Evolutionary conservation across 495 filamentous ascomycete genomes (phyloP).

Genomic region (Tetracladium setigerum): DNA sequence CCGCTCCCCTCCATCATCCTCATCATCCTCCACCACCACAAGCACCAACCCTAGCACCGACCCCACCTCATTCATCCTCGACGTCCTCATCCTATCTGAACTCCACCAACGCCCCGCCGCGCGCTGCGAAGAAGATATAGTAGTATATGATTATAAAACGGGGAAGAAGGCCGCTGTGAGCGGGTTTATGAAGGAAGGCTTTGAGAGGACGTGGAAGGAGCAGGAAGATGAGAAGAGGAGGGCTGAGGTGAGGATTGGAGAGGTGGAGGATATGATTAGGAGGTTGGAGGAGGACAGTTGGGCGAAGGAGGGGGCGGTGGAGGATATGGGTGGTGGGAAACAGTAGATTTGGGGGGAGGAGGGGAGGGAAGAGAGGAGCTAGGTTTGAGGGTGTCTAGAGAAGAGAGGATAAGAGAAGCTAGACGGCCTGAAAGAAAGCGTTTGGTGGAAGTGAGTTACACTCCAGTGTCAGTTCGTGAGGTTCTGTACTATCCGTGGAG

Average conservation of each 20-base stretch:
- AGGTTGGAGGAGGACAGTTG: constrained; percentile 66
- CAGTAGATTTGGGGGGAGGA: neutral
- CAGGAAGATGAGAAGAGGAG: constrained; percentile 54
- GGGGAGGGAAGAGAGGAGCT: neutral
- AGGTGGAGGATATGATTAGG: constrained; percentile 45
- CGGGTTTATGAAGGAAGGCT: constrained; percentile 57
- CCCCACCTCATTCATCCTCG: constrained; percentile 35
- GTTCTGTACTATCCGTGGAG: too few relatives aligned
- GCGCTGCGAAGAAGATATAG: constrained; percentile 71
- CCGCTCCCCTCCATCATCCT: constrained; percentile 25
- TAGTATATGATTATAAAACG: constrained; percentile 73
- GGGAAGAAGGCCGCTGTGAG: constrained; percentile 52
- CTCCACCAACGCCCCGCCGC: constrained; percentile 70
- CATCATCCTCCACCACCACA: too few relatives aligned
- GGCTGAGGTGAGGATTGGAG: constrained; percentile 28
- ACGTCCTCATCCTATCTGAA: constrained; percentile 70
- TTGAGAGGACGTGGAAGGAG: constrained; percentile 53
- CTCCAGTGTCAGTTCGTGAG: too few relatives aligned
- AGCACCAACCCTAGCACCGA: too few relatives aligned
- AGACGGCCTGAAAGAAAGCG: neutral
- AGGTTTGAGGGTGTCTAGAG: neutral
- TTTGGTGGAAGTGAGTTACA: too few relatives aligned
- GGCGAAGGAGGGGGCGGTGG: constrained; percentile 40
- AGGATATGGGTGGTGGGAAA: constrained; percentile 14
- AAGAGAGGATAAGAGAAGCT: neutral